These are phyloP conservation scores for Saksenaea vasiformis DNA, from an alignment of 371 early-diverging fungal genomes.

Conservation along the genomic window DNA sequence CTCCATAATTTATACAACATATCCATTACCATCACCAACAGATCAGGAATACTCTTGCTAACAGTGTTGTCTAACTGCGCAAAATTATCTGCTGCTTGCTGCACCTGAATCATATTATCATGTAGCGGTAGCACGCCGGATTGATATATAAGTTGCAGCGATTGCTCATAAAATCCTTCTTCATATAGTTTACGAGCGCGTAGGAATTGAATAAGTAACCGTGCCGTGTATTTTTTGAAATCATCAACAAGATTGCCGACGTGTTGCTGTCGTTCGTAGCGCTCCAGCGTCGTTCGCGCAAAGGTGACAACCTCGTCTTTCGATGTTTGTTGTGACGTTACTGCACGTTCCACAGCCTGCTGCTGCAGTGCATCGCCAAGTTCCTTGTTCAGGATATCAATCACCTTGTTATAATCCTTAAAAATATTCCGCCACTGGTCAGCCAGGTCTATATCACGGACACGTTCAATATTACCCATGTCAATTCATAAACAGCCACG, in stretches of 20 bases:
- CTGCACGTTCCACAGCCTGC: not conserved
- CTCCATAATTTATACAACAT: slow-evolving; percentile 53
- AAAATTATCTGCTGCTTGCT: slow-evolving; percentile 67
- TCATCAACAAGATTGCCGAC: slow-evolving; percentile 17
- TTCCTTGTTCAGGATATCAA: slow-evolving; percentile 74
- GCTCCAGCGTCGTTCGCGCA: slow-evolving; percentile 9
- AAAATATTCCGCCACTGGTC: not conserved
- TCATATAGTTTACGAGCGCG: slow-evolving; percentile 17
- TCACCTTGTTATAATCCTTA: slow-evolving; percentile 74
- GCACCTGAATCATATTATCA: slow-evolving; percentile 54
- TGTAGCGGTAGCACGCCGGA: slow-evolving; percentile 64
- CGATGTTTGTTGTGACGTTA: not conserved
- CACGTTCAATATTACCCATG: slow-evolving; percentile 35
- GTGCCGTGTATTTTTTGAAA: slow-evolving; percentile 16
- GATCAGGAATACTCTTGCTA: slow-evolving; percentile 74
- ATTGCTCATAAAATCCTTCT: slow-evolving; percentile 17
- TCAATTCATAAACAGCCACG: slow-evolving; percentile 73
- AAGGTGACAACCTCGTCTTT: slow-evolving; percentile 16
- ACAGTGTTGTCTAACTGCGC: slow-evolving; percentile 68
- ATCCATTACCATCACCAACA: slow-evolving; percentile 75
- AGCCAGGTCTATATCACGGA: not conserved
- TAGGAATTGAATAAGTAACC: slow-evolving; percentile 15
- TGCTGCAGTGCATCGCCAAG: slow-evolving; percentile 66
- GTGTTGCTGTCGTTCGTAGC: slow-evolving; percentile 23
- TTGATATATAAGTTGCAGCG: slow-evolving; percentile 24